Evolutionary conservation across 2,329 filamentous ascomycete species (phyloP).

Genomic region (Colletotrichum abscissum): DNA sequence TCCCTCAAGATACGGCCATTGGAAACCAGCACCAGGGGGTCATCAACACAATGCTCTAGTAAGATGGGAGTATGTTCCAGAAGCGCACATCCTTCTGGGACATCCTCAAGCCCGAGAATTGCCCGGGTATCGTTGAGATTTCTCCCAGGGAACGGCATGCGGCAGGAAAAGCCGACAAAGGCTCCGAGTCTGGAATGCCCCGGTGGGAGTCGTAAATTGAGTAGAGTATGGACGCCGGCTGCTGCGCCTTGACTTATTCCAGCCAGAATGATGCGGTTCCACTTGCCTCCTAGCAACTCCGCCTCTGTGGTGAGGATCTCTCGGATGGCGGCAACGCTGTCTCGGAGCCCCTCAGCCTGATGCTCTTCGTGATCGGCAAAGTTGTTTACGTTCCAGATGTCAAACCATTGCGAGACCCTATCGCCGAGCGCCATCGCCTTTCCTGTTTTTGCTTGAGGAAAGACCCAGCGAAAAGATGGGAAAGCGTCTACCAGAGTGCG

Average conservation of each 20-base stretch:
- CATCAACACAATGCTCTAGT: conserved; percentile 57
- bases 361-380: conserved; percentile 54
- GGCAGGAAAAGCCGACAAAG: conserved; percentile 52
- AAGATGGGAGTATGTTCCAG: conserved; percentile 56
- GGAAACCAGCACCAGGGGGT: conserved; percentile 52
- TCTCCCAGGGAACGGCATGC: conserved; percentile 49
- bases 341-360: conserved; percentile 52
- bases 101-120: conserved; percentile 43
- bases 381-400: conserved; percentile 56
- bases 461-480: conserved; percentile 61
- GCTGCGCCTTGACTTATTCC: conserved; percentile 61
- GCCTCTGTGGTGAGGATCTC: conserved; percentile 50
- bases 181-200: conserved; percentile 41
- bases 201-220: conserved; percentile 46
- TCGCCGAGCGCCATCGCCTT: conserved; percentile 38
- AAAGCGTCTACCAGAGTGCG: conserved; percentile 51
- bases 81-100: conserved; percentile 42
- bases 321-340: conserved; percentile 48
- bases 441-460: conserved; percentile 54
- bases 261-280: conserved; percentile 53
- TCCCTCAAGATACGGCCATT: conserved; percentile 50
- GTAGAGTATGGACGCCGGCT: conserved; percentile 49
- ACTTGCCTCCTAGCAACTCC: conserved; percentile 46
- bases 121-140: conserved; percentile 45
- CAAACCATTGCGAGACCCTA: conserved; percentile 59